Evolutionary conservation across 192 early-diverging fungal species (phyloP).

Genomic region (Coemansia brasiliensis): DNA sequence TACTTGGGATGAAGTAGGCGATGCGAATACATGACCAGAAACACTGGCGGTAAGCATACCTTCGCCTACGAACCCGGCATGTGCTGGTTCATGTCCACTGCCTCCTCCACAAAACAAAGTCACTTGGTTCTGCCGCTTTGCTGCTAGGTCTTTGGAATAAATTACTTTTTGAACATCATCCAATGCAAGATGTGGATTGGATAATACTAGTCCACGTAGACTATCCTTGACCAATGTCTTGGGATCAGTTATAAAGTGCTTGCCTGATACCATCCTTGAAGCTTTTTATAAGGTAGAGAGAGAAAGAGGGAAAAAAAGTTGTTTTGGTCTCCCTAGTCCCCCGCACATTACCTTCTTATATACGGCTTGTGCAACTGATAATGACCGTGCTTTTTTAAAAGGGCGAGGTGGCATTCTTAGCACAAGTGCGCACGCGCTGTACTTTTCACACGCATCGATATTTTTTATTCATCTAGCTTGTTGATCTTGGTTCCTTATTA

Average conservation of each 20-base stretch:
- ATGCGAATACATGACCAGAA: slow-evolving; percentile 84
- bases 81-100: slow-evolving; percentile 82
- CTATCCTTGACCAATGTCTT: slow-evolving; percentile 64
- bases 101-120: slow-evolving; percentile 83
- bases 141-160: slow-evolving; percentile 58
- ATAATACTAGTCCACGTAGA: slow-evolving; percentile 58
- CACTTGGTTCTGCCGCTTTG: slow-evolving; percentile 61
- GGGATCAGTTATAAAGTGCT: slow-evolving; percentile 63
- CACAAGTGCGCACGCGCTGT: no score
- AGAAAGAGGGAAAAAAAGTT: no score
- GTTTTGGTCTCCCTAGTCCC: no score
- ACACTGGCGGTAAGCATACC: slow-evolving; percentile 79
- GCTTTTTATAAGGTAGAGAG: no score
- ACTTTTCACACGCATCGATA: no score
- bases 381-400: no score
- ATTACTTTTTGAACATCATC: slow-evolving; percentile 67
- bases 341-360: no score
- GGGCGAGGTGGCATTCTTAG: no score
- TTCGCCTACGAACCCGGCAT: slow-evolving; percentile 73
- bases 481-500: no score
- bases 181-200: slow-evolving; percentile 62
- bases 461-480: no score
- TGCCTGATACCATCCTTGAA: slow-evolving; percentile 29
- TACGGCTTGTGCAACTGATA: no score
- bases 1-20: slow-evolving; percentile 76